These are phyloP conservation scores for Boehmeria nivea DNA, from an alignment of 306 rosid genomes.

Conservation along the genomic window DNA sequence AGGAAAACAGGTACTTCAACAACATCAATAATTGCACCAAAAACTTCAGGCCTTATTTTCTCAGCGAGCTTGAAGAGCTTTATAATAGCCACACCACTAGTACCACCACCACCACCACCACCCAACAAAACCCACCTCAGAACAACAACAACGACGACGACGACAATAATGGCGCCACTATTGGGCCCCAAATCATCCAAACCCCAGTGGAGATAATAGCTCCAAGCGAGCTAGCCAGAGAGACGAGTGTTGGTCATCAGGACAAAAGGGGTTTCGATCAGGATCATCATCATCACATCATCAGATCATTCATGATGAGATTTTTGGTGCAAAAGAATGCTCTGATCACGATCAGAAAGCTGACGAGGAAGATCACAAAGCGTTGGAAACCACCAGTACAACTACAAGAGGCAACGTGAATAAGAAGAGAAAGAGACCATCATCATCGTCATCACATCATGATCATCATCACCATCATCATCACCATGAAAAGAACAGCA, in stretches of 20 bases:
- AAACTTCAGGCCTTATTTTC: slow-evolving; percentile 35
- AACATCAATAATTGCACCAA: slow-evolving; percentile 34
- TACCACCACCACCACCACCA: not conserved
- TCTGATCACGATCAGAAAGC: slow-evolving; percentile 15
- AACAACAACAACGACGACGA: not conserved
- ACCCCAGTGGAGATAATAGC: slow-evolving; percentile 10
- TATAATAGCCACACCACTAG: slow-evolving; percentile 29
- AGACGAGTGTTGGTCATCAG: slow-evolving; percentile 3
- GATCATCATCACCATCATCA: no score
- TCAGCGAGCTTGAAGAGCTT: slow-evolving; percentile 56
- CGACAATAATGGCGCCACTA: not conserved
- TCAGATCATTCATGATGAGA: no score
- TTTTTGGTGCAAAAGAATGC: slow-evolving; percentile 9
- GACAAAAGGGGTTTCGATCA: not conserved
- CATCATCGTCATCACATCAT: not conserved
- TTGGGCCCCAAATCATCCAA: slow-evolving; percentile 17
- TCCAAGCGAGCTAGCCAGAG: slow-evolving; percentile 13
- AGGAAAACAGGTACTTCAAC: slow-evolving; percentile 57
- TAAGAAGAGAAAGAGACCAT: slow-evolving; percentile 51
- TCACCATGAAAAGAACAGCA: no score
- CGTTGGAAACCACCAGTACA: slow-evolving; percentile 1
- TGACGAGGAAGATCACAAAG: not conserved
- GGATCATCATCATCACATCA: not conserved
- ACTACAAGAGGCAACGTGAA: slow-evolving; percentile 17
- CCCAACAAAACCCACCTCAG: not conserved